Conservation (phyloP, 208 protist species). For the Trypanosoma avium region DNA sequence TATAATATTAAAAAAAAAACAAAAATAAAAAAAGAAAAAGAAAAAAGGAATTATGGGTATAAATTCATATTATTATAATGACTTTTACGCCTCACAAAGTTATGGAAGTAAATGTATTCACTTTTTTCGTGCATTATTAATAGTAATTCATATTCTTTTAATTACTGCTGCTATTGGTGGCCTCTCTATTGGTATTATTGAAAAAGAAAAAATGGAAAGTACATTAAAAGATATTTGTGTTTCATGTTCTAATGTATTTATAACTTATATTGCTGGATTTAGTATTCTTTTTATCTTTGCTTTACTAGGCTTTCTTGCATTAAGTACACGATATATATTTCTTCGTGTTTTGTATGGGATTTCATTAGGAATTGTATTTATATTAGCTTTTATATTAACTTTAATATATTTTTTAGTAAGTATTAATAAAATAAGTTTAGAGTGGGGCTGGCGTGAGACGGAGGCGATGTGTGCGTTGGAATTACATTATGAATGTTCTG, state of each 20-base stretch:
- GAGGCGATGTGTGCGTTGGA: conserved; percentile 9
- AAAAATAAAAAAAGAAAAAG: background rate
- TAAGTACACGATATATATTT: background rate
- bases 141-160: conserved; percentile 3
- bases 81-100: background rate
- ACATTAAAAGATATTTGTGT: conserved; percentile 10
- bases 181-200: conserved; percentile 9
- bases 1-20: background rate
- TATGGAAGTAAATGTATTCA: background rate
- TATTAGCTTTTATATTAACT: background rate
- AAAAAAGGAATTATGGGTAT: background rate
- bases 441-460: conserved; percentile 5
- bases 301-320: conserved; percentile 13
- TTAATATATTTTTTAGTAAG: conserved; percentile 7
- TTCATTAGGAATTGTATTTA: background rate
- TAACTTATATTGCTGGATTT: conserved; percentile 2
- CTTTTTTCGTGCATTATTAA: background rate
- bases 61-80: conserved; percentile 9
- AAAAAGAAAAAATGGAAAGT: background rate
- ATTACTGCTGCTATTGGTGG: background rate
- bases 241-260: conserved; percentile 3
- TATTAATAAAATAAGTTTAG: background rate
- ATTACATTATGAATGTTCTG: conserved; percentile 10
- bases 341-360: conserved; percentile 5
- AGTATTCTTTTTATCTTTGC: background rate